Evolutionary conservation across 2,329 filamentous ascomycete species (phyloP).

Genomic region (Karstenula rhodostoma): DNA sequence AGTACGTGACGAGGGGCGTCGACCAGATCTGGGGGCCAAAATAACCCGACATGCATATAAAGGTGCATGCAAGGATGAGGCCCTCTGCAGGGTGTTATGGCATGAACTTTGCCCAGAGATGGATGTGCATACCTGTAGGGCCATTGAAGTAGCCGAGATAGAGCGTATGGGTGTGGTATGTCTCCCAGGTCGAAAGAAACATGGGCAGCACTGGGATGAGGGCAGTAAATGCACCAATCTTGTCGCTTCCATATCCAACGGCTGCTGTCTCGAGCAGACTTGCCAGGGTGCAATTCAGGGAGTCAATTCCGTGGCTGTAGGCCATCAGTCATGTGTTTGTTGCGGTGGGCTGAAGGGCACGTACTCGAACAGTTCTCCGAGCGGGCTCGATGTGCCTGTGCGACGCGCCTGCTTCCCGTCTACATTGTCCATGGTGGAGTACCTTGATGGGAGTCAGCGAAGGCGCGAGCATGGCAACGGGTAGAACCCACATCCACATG

Average conservation of each 20-base stretch:
- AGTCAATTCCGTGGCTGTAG: slow-evolving; percentile 88
- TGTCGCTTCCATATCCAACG: slow-evolving; percentile 87
- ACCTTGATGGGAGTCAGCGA: slow-evolving; percentile 52
- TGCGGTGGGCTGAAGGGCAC: slow-evolving; percentile 41
- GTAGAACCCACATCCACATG: slow-evolving; percentile 78
- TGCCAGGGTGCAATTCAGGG: slow-evolving; percentile 93
- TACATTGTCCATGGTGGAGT: slow-evolving; percentile 98
- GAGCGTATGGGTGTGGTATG: slow-evolving; percentile 96
- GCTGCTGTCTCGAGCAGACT: slow-evolving; percentile 90
- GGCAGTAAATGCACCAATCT: slow-evolving; percentile 88
- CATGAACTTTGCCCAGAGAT: background rate
- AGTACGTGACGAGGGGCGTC: slow-evolving; percentile 69
- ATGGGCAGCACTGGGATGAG: slow-evolving; percentile 92
- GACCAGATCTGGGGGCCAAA: slow-evolving; percentile 91
- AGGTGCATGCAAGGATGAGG: slow-evolving; percentile 81
- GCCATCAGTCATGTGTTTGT: slow-evolving; percentile 33
- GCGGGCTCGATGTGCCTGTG: slow-evolving; percentile 91
- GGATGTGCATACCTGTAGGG: slow-evolving; percentile 67
- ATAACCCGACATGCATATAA: slow-evolving; percentile 88
- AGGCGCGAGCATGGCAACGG: background rate
- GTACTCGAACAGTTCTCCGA: slow-evolving; percentile 94
- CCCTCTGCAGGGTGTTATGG: slow-evolving; percentile 66
- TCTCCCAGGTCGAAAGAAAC: slow-evolving; percentile 99
- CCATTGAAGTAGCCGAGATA: slow-evolving; percentile 98
- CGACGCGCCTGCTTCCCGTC: slow-evolving; percentile 97